Percentiles rank a stretch among this genome's conserved stretches.
phyloP scores from a whole-genome alignment of 257 asterid species.

The Nicotiana noctiflora region DNA sequence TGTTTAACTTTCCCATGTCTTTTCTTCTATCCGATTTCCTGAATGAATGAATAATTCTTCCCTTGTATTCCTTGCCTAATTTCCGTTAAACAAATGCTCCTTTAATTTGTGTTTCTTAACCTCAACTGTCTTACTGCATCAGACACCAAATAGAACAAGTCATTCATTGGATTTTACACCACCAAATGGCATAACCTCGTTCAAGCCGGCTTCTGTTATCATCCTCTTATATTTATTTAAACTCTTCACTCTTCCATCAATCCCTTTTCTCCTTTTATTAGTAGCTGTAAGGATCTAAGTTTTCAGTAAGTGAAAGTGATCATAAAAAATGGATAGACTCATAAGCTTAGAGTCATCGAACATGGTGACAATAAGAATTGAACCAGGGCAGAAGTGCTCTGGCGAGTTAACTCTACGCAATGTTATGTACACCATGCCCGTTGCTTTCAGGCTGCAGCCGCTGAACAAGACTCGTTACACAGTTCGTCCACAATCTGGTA shows the following conservation, averaged over 20 bases:
- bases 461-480: constrained; percentile 39
- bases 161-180: constrained; percentile 57
- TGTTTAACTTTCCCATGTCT: too few species aligned
- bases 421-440: constrained; percentile 88
- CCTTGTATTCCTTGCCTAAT: too few species aligned
- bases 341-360: constrained; percentile 68
- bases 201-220: constrained; percentile 43
- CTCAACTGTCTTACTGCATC: neutral
- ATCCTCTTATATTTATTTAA: constrained; percentile 16
- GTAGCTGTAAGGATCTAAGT: neutral
- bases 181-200: constrained; percentile 42
- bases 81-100: too few species aligned
- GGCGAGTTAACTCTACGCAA: constrained; percentile 53
- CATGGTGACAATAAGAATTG: constrained; percentile 46
- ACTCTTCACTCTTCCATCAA: constrained; percentile 5
- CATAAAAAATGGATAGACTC: constrained; percentile 52
- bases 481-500: constrained; percentile 57
- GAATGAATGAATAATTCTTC: too few species aligned
- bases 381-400: constrained; percentile 47
- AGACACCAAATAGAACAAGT: constrained; percentile 64
- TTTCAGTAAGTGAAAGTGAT: too few species aligned
- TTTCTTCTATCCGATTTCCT: too few species aligned
- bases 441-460: constrained; percentile 65
- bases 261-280: neutral
- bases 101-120: too few species aligned